Evolutionary conservation across 768 basidiomycete genomes (phyloP).

Genomic region (Suillus variegatus): DNA sequence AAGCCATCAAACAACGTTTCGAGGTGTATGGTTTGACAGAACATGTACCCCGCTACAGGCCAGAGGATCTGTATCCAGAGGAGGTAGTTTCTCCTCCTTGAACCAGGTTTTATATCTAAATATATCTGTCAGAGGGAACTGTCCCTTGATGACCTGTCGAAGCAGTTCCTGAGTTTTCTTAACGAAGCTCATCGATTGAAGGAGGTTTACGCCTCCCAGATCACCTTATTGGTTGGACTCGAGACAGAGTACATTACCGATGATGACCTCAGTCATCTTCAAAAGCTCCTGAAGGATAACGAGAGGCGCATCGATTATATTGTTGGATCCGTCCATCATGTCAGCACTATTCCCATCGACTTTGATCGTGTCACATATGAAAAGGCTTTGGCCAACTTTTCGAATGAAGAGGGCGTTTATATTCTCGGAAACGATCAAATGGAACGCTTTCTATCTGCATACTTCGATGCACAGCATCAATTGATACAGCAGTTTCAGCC

Average conservation of each 20-base stretch:
- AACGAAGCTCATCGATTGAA: constrained; percentile 80
- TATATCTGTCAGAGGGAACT: constrained; percentile 52
- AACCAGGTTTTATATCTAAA: constrained; percentile 6
- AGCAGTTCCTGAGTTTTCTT: constrained; percentile 75
- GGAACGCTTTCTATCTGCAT: constrained; percentile 57
- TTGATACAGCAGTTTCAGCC: constrained; percentile 74
- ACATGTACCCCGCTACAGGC: constrained; percentile 88
- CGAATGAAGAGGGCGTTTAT: constrained; percentile 27
- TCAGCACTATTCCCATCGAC: constrained; percentile 86
- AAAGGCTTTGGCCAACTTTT: constrained; percentile 51
- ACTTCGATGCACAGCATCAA: constrained; percentile 85
- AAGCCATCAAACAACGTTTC: constrained; percentile 81
- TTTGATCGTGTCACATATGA: constrained; percentile 78
- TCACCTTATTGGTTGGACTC: constrained; percentile 82
- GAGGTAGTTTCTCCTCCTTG: constrained; percentile 58
- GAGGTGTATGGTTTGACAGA: constrained; percentile 85
- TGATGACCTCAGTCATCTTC: constrained; percentile 61
- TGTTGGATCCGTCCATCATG: constrained; percentile 94
- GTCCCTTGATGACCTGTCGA: constrained; percentile 48
- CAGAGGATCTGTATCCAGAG: constrained; percentile 88
- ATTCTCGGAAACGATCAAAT: constrained; percentile 30
- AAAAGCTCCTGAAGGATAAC: constrained; percentile 49
- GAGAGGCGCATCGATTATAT: constrained; percentile 73
- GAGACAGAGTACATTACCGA: constrained; percentile 89
- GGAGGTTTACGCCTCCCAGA: constrained; percentile 55